Evolutionary conservation across 306 rosid species (phyloP), one percentile per base, ranked within the genome.

Genomic region (Hippophae gyantsensis): DNA sequence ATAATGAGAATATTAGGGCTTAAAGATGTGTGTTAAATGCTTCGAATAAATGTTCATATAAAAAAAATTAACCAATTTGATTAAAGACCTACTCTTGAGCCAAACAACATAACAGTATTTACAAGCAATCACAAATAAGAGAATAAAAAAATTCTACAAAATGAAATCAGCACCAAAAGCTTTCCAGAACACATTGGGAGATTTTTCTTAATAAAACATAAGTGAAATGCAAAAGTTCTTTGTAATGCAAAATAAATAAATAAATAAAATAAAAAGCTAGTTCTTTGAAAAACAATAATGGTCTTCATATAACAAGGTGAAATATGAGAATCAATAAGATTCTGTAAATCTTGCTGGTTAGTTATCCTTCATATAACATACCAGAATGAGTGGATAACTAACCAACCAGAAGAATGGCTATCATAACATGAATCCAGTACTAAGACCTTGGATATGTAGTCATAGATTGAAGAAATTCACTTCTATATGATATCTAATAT

Each of bases 141-240:
- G 38, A 32, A 32, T 32, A 32, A 32, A 32, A 32, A 2, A 32
- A 32, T 32, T 32, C 38, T 4, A 32, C 4, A 32, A 18, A 32
- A 32, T 4, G 38, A 32, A 32, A 32, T 32, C 38, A 32, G 38
- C 38, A 2, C 38, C 38, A 32, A 32, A 18, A 32, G 38, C 38
- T 32, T 18, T 32, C 38, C 38, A 32, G 3, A 32, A 32, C 38
- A 32, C 4, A 32, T 32, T 32, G 38, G 10, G 2, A 48, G 48
- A 60, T 32, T 46, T 56, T 26, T 65, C 58, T 44, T 54, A 61
- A 58, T 58, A 60, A 52, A 61, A 49, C 56, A 51, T 50, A 51
- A 9, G 10, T 41, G 11, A 41, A 68, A 65, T 40, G 41, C 42
- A 49, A 60, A n/a, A 72, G 18, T 43, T 65, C 12, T 43, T 48